phyloP scores from a whole-genome alignment of 768 basidiomycete genomes.

The Boletus huronensis region DNA sequence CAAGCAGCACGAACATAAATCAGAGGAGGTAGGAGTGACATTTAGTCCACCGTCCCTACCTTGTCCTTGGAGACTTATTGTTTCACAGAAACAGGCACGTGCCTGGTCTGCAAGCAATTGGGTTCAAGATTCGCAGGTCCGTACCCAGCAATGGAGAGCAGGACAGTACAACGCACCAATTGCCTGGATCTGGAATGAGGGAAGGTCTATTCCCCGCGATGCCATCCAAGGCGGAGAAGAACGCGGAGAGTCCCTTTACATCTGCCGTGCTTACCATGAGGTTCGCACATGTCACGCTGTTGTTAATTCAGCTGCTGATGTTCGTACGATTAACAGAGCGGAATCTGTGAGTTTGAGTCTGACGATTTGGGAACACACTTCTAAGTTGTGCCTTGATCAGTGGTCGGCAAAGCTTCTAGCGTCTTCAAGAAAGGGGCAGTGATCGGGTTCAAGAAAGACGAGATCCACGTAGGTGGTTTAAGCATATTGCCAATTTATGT shows the following conservation, averaged over 20 bases:
- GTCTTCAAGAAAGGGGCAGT: slow-evolving; percentile 59
- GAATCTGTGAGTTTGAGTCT: slow-evolving; percentile 42
- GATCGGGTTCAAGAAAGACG: slow-evolving; percentile 58
- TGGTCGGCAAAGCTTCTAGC: slow-evolving; percentile 62
- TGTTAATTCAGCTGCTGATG: neutral
- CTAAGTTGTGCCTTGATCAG: slow-evolving; percentile 32
- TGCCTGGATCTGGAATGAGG: slow-evolving; percentile 61
- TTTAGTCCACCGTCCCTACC: neutral
- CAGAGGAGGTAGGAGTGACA: slow-evolving; percentile 48
- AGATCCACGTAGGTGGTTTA: slow-evolving; percentile 48
- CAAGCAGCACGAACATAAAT: slow-evolving; percentile 52
- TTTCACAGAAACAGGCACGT: slow-evolving; percentile 44
- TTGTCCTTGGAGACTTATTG: neutral
- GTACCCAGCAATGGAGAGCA: slow-evolving; percentile 46
- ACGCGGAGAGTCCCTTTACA: slow-evolving; percentile 49
- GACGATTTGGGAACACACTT: neutral
- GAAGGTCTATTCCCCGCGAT: slow-evolving; percentile 53
- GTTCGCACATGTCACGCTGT: slow-evolving; percentile 32
- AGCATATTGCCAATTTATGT: neutral
- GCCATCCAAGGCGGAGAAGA: slow-evolving; percentile 60
- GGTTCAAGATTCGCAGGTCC: slow-evolving; percentile 53
- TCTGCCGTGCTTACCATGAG: slow-evolving; percentile 57
- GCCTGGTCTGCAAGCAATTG: slow-evolving; percentile 52
- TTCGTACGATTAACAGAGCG: slow-evolving; percentile 37
- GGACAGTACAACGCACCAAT: slow-evolving; percentile 45